Conservation (phyloP, 495 filamentous ascomycete species). For the Rostrohypoxylon terebratum region DNA sequence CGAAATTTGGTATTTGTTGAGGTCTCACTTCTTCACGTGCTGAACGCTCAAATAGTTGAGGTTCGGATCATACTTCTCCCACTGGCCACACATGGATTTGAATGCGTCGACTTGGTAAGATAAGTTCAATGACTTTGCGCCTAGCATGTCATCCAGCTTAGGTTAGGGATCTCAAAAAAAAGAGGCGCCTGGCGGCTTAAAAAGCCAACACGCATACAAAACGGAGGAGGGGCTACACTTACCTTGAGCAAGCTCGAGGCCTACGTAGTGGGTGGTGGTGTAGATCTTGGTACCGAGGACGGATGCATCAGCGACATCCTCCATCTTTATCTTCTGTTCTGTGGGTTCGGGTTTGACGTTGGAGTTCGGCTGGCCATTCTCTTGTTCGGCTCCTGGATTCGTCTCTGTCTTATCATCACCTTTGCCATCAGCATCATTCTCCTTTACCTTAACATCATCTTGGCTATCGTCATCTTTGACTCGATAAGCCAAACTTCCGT, state of each 20-base stretch:
- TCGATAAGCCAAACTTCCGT: slow-evolving; percentile 76
- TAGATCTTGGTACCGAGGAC: slow-evolving; percentile 67
- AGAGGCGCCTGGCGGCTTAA: slow-evolving; percentile 56
- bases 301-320: slow-evolving; percentile 21
- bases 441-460: slow-evolving; percentile 55
- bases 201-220: slow-evolving; percentile 61
- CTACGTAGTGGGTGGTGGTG: slow-evolving; percentile 90
- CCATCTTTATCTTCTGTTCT: slow-evolving; percentile 43
- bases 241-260: slow-evolving; percentile 77
- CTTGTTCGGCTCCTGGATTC: slow-evolving; percentile 63
- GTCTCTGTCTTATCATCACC: slow-evolving; percentile 47
- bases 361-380: slow-evolving; percentile 25
- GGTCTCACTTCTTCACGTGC: slow-evolving; percentile 78
- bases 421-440: slow-evolving; percentile 58
- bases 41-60: slow-evolving; percentile 72
- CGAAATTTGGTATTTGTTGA: neutral
- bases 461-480: slow-evolving; percentile 63
- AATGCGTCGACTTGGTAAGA: slow-evolving; percentile 80
- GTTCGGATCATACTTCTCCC: slow-evolving; percentile 69
- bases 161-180: slow-evolving; percentile 51
- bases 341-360: slow-evolving; percentile 55
- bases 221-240: slow-evolving; percentile 56
- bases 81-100: slow-evolving; percentile 73
- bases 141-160: slow-evolving; percentile 51
- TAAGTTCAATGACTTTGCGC: slow-evolving; percentile 71